A percentile compares a stretch with the other conserved stretches of the same genome.
Evolutionary conservation across 2,329 filamentous ascomycete species (phyloP).

Genomic region (Emericellopsis atlantica): DNA sequence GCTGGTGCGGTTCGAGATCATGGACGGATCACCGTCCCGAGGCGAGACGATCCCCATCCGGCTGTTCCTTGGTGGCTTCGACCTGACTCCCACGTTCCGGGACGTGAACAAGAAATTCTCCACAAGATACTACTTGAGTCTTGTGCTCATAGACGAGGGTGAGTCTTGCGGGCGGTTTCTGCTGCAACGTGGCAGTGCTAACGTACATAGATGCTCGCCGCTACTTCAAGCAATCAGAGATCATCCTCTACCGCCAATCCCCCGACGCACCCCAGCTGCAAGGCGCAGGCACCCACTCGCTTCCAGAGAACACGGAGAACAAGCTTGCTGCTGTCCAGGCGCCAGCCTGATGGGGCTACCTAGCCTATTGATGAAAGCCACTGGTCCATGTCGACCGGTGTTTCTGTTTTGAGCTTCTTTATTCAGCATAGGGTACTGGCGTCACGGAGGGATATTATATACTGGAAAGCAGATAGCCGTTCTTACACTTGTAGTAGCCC

Average conservation of each 20-base stretch:
- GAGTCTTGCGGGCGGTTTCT: slow-evolving; percentile 4
- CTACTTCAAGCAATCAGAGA: slow-evolving; percentile 99
- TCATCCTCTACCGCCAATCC: slow-evolving; percentile 83
- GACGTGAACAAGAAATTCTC: slow-evolving; percentile 99
- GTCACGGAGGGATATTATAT: slow-evolving; percentile 14
- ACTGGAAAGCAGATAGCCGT: background rate
- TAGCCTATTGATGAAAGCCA: background rate
- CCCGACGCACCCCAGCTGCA: slow-evolving; percentile 33
- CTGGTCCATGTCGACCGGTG: background rate
- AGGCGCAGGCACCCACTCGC: slow-evolving; percentile 23
- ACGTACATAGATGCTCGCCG: slow-evolving; percentile 63
- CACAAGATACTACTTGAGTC: slow-evolving; percentile 89
- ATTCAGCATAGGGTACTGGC: slow-evolving; percentile 26
- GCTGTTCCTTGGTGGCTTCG: slow-evolving; percentile 93
- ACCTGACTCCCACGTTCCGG: slow-evolving; percentile 93
- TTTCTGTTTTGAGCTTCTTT: slow-evolving; percentile 1
- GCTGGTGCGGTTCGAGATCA: slow-evolving; percentile 96
- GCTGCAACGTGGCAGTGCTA: slow-evolving; percentile 3
- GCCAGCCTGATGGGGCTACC: background rate
- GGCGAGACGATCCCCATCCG: slow-evolving; percentile 92
- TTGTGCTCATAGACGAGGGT: slow-evolving; percentile 94
- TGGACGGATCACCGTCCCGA: slow-evolving; percentile 97
- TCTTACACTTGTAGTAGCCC: slow-evolving; percentile 1
- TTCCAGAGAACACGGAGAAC: slow-evolving; percentile 30
- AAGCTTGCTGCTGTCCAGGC: slow-evolving; percentile 20